These are phyloP conservation scores for Pneumocystis murina DNA, from an alignment of 1,139 yeast species.

Conservation along the genomic window DNA sequence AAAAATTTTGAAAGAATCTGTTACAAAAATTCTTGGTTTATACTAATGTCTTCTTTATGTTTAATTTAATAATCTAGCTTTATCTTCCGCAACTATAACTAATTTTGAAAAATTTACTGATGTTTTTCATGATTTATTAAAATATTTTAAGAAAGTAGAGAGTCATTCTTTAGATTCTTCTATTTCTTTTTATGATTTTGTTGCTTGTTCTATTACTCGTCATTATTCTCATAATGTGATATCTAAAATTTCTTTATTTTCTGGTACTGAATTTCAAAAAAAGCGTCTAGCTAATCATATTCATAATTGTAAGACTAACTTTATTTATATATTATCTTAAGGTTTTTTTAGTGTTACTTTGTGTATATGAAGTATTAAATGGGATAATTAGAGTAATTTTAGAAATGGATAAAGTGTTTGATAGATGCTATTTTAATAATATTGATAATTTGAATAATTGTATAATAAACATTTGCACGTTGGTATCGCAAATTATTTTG, in stretches of 20 bases:
- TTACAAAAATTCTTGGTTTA: background rate
- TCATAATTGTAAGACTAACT: background rate
- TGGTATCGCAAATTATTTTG: background rate
- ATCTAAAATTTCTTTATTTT: background rate
- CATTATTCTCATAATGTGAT: background rate
- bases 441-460: background rate
- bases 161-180: background rate
- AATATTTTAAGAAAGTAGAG: background rate
- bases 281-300: background rate
- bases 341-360: background rate
- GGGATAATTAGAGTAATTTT: background rate
- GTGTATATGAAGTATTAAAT: background rate
- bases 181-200: background rate
- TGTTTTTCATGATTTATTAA: background rate
- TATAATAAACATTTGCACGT: background rate
- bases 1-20: background rate
- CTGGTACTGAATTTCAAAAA: background rate
- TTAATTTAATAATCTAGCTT: background rate
- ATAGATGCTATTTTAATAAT: background rate
- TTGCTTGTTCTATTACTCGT: background rate
- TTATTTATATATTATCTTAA: background rate
- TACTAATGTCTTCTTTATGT: background rate
- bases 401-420: background rate
- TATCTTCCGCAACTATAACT: background rate
- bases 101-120: background rate